Evolutionary conservation across 768 basidiomycete species (phyloP), one percentile per base, ranked within the genome.

Genomic region (Pleurotus pulmonarius): DNA sequence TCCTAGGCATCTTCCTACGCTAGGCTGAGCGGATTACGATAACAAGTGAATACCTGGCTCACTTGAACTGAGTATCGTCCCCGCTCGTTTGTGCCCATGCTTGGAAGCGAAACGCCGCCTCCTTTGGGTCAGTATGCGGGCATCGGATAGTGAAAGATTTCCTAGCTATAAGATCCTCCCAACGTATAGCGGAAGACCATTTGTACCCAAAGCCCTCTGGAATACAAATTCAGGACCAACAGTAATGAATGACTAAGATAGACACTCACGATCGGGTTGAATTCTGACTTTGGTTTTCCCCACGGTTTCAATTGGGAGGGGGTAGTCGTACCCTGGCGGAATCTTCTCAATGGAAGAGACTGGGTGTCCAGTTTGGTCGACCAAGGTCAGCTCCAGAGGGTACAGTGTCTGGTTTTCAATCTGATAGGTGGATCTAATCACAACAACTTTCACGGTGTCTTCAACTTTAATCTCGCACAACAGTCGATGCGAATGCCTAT

Each of bases 201-300:
- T 85, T 88, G 72, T 97, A 98, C 16, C 94, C 94, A 65, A 98
- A 98, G 13, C 97, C 97, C 70, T 93, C 95, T 97, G 63, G 18
- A 25, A 38, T n/a, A 44, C 29, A 37, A 41, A 52, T 39, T n/a
- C 7, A 49, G 24, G 8, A 46, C n/a, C 11, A 18, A 39, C 39
- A 12, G 4, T 25, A 24, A 46, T 9, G 11, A n/a, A 18, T 3
- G 49, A 20, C 18, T 15, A 20, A 37, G 29, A 39, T 4, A 8
- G 12, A 11, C 7, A 71, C 92, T 73, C 68, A 96, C 96, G 91
- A 67, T 98, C 92, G 40, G 97, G 97, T 64, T 97, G 88, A 20
- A 99, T 73, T 60, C 88, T 83, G 57, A 98, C 81, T 56, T 88
- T 83, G 65, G 88, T 84, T 58, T 87, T 85, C 37, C 83, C 87